Conservation (phyloP, 148 eudicot genomes). For the Rhododendron kiyosumense region DNA sequence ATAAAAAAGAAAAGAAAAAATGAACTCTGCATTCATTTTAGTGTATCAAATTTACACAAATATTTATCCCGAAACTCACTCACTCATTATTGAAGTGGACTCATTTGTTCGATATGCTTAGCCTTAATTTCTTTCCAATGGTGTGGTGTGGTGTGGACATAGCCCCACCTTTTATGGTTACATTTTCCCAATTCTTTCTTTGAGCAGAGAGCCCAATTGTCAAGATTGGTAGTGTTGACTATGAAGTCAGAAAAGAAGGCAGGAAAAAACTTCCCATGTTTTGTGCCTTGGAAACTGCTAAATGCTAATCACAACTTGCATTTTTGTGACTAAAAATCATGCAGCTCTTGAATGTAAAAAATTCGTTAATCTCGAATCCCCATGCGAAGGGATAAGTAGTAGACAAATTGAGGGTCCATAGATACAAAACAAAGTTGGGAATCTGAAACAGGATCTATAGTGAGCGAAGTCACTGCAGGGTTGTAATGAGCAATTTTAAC, state of each 20-base stretch:
- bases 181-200: neutral
- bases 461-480: too few species aligned
- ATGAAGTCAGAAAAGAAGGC: neutral
- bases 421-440: neutral
- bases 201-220: neutral
- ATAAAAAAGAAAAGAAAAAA: neutral
- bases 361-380: neutral
- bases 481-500: too few species aligned
- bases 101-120: neutral
- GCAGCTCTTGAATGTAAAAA: neutral
- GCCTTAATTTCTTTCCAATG: neutral
- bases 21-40: neutral
- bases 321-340: neutral
- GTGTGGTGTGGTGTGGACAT: neutral
- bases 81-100: neutral
- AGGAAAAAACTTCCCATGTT: neutral
- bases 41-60: neutral
- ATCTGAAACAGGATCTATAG: neutral
- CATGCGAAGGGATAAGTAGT: neutral
- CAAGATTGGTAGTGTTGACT: neutral
- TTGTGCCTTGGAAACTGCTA: conserved; percentile 2
- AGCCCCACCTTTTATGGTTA: neutral
- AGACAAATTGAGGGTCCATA: neutral
- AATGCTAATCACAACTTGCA: neutral
- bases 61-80: neutral